Conservation (phyloP, 352 stramenopile species). For the Globisporangium mamillatum region DNA sequence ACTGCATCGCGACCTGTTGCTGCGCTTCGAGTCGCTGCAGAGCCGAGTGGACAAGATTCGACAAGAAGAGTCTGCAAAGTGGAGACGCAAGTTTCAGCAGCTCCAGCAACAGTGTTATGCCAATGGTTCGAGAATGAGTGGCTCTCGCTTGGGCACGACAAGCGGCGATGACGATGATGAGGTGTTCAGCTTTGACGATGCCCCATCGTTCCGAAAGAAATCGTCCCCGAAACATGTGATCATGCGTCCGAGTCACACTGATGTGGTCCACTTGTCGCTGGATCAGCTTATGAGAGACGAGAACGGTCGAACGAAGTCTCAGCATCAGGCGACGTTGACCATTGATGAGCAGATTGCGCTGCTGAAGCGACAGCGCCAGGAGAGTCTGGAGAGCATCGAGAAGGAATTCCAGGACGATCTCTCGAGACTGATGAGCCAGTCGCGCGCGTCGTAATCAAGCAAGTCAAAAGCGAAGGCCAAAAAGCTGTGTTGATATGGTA, state of each 20-base stretch:
- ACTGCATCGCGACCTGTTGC: conserved; percentile 46
- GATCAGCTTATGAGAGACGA: conserved; percentile 10
- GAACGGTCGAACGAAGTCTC: conserved; percentile 4
- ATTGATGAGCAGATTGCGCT: conserved; percentile 36
- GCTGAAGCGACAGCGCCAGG: conserved; percentile 32
- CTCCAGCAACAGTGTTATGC: conserved; percentile 3
- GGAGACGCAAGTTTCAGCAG: conserved; percentile 24
- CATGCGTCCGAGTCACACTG: conserved; percentile 14
- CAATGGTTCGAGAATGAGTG: conserved; percentile 13
- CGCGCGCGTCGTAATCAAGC: neutral
- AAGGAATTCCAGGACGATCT: conserved; percentile 40
- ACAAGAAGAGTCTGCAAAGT: conserved; percentile 31
- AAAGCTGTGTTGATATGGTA: neutral
- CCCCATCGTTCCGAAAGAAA: neutral
- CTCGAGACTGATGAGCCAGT: conserved; percentile 23
- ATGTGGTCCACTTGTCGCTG: conserved; percentile 19
- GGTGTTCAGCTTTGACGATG: conserved; percentile 17
- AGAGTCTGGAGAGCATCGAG: conserved; percentile 32
- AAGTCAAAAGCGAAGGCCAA: neutral
- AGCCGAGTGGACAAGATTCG: conserved; percentile 22
- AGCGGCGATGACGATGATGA: conserved; percentile 27
- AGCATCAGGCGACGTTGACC: neutral
- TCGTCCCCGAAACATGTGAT: neutral
- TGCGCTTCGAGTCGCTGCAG: conserved; percentile 31
- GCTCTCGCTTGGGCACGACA: neutral